Evolutionary conservation across 495 filamentous ascomycete genomes (phyloP), one percentile per base, ranked within the genome.

Genomic region (Lineolata rhizophorae): DNA sequence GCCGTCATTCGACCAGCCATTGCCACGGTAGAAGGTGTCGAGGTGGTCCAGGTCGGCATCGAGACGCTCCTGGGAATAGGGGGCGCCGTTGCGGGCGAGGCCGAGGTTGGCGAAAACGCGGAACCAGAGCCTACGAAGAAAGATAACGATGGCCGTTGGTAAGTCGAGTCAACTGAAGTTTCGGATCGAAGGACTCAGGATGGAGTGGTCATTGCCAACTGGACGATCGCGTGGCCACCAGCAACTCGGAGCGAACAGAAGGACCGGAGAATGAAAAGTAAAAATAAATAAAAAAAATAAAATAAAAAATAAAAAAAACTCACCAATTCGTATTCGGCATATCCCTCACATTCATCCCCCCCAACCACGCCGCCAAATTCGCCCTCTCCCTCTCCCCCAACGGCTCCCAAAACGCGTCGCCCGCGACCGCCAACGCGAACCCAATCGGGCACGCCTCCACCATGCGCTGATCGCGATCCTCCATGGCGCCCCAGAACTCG

Each of bases 31-130:
- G 50, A 82, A 83, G 3, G 72, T 76, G 43, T 82, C 68, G 9
- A 84, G 53, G 36, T 82, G 76, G 37, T 74, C 61, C 39, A 83
- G 71, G 50, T 82, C 76, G 12, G 64, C 63, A 39, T 77, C 67
- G 25, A 82, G 59, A 19, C 71, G 61, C 35, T 65, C 57, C 32
- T 70, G 63, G 1, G 69, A 71, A 48, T 67, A 76, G 17, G 58
- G 59, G 3, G 68, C 74, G 3, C 70, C 70, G 22, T 79, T 73
- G 37, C 65, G 71, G 36, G 71, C 68, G 20, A 84, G 50, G 0
- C 76, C 77, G 1, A 83, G 61, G 44, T 83, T 83, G 10, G 76
- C 76, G 45, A 82, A 83, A 9, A 84, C 73, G 12, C 76, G 68
- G 42, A 83, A 82, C 76, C 75, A 82, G 18, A 82, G n/a, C n/a